phyloP scores from a whole-genome alignment of 352 stramenopile species.

The Peronospora farinosa region DNA sequence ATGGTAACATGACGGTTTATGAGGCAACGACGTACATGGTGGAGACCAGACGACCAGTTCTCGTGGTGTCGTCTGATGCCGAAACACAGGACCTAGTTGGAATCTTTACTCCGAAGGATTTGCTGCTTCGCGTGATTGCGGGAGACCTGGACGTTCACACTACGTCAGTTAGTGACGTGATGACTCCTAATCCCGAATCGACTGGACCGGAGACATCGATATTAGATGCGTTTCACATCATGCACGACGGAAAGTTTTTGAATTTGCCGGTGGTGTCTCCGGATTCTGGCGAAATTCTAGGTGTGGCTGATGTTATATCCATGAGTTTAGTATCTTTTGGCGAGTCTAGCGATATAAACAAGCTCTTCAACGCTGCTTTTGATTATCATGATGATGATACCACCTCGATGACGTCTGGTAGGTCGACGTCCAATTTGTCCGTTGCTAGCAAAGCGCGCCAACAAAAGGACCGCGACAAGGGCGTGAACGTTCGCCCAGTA shows the following conservation, averaged over 20 bases:
- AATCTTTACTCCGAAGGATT: slow-evolving; percentile 98
- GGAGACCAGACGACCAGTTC: slow-evolving; percentile 63
- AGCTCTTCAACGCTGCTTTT: slow-evolving; percentile 75
- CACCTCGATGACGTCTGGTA: slow-evolving; percentile 50
- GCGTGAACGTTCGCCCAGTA: slow-evolving; percentile 70
- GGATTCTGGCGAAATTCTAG: slow-evolving; percentile 63
- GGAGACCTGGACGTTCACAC: slow-evolving; percentile 81
- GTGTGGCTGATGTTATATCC: slow-evolving; percentile 76
- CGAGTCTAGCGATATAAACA: slow-evolving; percentile 65
- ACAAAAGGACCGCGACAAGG: slow-evolving; percentile 71
- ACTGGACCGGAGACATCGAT: slow-evolving; percentile 91
- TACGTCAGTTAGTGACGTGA: slow-evolving; percentile 88
- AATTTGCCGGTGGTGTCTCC: slow-evolving; percentile 92
- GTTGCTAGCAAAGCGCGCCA: slow-evolving; percentile 61
- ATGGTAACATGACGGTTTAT: slow-evolving; percentile 57
- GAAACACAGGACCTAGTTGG: slow-evolving; percentile 80
- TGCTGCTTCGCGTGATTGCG: slow-evolving; percentile 93
- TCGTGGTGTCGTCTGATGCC: slow-evolving; percentile 62
- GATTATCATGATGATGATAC: slow-evolving; percentile 57
- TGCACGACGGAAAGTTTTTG: slow-evolving; percentile 97
- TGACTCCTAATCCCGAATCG: slow-evolving; percentile 95
- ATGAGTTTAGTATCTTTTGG: slow-evolving; percentile 73
- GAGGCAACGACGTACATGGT: slow-evolving; percentile 76
- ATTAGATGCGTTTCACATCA: slow-evolving; percentile 96
- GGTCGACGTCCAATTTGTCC: slow-evolving; percentile 50